Base-by-base conservation (phyloP, 2,329 filamentous ascomycete species). In the Colletotrichum karsti region DNA sequence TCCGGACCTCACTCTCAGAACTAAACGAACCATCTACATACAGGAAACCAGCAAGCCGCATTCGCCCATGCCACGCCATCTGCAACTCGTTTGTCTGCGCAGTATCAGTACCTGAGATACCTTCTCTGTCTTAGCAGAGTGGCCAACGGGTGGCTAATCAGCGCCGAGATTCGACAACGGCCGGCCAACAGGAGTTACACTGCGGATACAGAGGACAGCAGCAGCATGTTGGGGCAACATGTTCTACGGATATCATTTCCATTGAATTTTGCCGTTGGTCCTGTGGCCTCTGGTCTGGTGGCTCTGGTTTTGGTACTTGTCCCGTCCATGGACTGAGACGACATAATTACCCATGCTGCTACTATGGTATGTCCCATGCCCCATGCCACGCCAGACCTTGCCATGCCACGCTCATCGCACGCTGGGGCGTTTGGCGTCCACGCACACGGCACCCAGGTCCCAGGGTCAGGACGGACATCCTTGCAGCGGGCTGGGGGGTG, bases 321-420 rank as follows among this genome's bases (percentile, higher is more conserved):
- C 12, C 42, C 56, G 26, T 15, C 56, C 58, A 60, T 37, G 53
- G 59, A 53, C 44, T 44, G 39, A 53, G 56, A 35, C 37, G 60
- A 57, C 22, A 64, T 64, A 50, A 51, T 42, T 50, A 66, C 35
- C 64, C 64, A 64, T 67, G 60, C 60, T 51, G 41, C 42, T n/a
- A n/a, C n/a, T n/a, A n/a, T n/a, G n/a, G n/a, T 33, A 48, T 60
- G 62, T 28, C 62, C 59, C 50, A 63, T 56, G 39, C 15, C 24
- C 54, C 51, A 51, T 50, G 50, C 58, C 57, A 50, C 50, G 50
- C 63, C 63, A 48, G 51, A 53, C 63, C 63, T 51, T 58, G 51
- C 64, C 60, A 51, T 63, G 64, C 64, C 59, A 65, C 54, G 60
- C 65, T 67, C 63, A 67, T 63, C 42, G 59, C 60, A 54, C 61